Conservation (phyloP, 768 basidiomycete genomes). For the Phlebiopsis gigantea region DNA sequence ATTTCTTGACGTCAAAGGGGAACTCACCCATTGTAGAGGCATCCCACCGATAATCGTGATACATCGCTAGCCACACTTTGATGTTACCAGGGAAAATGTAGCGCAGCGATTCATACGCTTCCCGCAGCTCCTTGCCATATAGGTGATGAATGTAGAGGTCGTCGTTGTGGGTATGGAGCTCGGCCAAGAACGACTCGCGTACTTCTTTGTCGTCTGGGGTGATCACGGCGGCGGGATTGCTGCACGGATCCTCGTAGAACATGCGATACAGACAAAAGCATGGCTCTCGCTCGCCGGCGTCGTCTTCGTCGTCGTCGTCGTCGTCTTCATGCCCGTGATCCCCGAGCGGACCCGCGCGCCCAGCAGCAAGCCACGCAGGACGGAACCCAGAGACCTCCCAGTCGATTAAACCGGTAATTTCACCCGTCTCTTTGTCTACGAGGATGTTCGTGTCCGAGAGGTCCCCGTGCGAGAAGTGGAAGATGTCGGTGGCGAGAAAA, state of each 20-base stretch:
- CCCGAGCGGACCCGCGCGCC: not conserved
- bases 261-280: too few relatives aligned
- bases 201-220: not conserved
- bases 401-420: not conserved
- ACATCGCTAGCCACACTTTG: not conserved
- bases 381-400: constrained; percentile 1
- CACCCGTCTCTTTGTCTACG: not conserved
- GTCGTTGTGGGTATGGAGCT: not conserved
- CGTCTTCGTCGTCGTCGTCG: not conserved
- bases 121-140: not conserved
- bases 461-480: constrained; percentile 3
- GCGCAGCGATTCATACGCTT: not conserved
- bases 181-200: not conserved
- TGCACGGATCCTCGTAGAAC: too few relatives aligned
- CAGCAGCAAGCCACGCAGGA: not conserved
- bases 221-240: too few relatives aligned
- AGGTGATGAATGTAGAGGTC: not conserved
- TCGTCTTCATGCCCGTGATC: not conserved
- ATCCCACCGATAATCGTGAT: not conserved
- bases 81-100: not conserved
- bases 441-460: not conserved
- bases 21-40: not conserved
- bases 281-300: too few relatives aligned
- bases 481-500: not conserved
- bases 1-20: not conserved